Conservation (phyloP, 306 rosid species). For the Ammopiptanthus mongolicus region DNA sequence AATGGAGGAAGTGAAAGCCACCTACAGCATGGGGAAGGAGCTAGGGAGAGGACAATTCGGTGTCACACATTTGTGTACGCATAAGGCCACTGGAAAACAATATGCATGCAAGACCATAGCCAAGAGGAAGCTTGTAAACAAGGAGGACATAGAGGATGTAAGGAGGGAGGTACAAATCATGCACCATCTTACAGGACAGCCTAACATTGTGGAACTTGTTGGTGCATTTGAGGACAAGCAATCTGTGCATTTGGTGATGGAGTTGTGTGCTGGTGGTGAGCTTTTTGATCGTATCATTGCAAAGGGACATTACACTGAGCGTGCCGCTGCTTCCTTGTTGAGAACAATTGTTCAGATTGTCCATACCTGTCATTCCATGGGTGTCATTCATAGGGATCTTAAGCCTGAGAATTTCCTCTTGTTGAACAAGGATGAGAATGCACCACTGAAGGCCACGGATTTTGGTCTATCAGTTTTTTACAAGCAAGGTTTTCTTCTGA, state of each 20-base stretch:
- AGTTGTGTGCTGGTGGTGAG: conserved; percentile 92
- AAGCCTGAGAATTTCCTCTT: conserved; percentile 98
- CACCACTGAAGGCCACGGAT: conserved; percentile 95
- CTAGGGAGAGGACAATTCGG: conserved; percentile 95
- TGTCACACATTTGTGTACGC: conserved; percentile 75
- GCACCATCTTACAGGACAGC: conserved; percentile 86
- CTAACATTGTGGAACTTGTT: conserved; percentile 79
- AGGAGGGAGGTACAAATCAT: conserved; percentile 93
- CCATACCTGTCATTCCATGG: conserved; percentile 93
- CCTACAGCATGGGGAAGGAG: conserved; percentile 73
- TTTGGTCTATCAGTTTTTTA: conserved; percentile 91
- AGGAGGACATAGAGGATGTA: conserved; percentile 87
- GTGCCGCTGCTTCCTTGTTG: conserved; percentile 79
- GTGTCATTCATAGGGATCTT: conserved; percentile 93
- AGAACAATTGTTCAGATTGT: conserved; percentile 88
- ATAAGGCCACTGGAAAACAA: conserved; percentile 64
- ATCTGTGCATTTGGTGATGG: conserved; percentile 89
- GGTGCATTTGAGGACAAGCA: conserved; percentile 93
- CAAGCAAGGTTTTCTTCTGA: conserved; percentile 74
- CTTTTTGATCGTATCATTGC: conserved; percentile 91
- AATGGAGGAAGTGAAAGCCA: conserved; percentile 68
- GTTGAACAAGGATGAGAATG: conserved; percentile 63
- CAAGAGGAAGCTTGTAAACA: conserved; percentile 74
- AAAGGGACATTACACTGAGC: conserved; percentile 90
- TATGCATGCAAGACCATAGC: conserved; percentile 92